Percentiles rank a stretch among this genome's conserved stretches.
Conservation (phyloP, 129 eudicot genomes). For the Tagetes patula region DNA sequence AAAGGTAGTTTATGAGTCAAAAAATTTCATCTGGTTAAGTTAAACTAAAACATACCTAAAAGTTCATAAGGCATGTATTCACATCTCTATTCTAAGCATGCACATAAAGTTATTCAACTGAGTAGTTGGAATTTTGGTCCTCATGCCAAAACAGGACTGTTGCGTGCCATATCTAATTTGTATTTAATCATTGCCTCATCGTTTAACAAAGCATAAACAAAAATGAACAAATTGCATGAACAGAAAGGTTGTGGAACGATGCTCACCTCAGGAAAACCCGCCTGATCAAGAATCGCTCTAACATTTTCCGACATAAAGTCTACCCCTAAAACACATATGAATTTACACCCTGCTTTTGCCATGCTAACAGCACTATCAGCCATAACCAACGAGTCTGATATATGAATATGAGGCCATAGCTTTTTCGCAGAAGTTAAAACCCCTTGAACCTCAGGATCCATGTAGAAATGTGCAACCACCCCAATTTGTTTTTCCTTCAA, state of each 20-base stretch:
- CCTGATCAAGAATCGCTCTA: conserved; percentile 97
- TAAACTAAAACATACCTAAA: no score
- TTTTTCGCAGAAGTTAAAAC: conserved; percentile 90
- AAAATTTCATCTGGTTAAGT: no score
- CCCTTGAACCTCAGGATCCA: conserved; percentile 99
- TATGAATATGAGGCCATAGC: conserved; percentile 95
- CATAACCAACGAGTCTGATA: conserved; percentile 96
- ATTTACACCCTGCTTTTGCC: conserved; percentile 93
- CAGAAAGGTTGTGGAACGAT: background rate
- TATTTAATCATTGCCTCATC: no score
- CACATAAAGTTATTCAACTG: background rate
- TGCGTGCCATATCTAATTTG: background rate
- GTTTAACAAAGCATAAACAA: background rate
- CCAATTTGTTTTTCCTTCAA: conserved; percentile 84
- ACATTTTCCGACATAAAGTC: conserved; percentile 98
- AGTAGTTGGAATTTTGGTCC: background rate
- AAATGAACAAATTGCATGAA: background rate
- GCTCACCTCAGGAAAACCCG: conserved; percentile 76
- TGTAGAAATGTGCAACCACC: conserved; percentile 94
- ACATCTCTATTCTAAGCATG: no score
- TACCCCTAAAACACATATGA: conserved; percentile 84
- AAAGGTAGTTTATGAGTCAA: no score
- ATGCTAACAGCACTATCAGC: conserved; percentile 94
- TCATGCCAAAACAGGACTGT: background rate
- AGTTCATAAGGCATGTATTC: no score